These are phyloP conservation scores for Ananas comosus DNA, from an alignment of 176 grass and related monocot genomes.

Conservation along the genomic window DNA sequence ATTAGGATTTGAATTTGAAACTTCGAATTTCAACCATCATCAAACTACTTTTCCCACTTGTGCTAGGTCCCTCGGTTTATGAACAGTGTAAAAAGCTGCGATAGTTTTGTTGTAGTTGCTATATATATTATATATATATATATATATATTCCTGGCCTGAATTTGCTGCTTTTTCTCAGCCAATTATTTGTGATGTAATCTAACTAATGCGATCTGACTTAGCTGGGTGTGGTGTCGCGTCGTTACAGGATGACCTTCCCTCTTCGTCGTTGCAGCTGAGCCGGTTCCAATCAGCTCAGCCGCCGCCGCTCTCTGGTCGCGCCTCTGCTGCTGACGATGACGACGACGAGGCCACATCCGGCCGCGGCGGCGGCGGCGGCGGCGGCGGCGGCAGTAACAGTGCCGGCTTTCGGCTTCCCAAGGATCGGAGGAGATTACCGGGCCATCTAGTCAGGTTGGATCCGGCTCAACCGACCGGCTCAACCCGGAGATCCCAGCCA, in stretches of 20 bases:
- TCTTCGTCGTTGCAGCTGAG: neutral
- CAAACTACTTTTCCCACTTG: too few species aligned
- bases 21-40: too few species aligned
- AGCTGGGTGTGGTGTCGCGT: neutral
- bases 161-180: neutral
- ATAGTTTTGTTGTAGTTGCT: too few species aligned
- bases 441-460: neutral
- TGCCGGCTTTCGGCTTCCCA: neutral
- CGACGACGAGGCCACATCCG: conserved; percentile 1
- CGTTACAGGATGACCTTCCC: neutral
- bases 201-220: neutral
- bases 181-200: neutral
- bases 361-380: too few species aligned
- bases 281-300: neutral
- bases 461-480: neutral
- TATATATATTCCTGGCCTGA: too few species aligned
- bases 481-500: neutral
- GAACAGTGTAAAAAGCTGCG: too few species aligned
- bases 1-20: too few species aligned
- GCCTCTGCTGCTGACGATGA: neutral
- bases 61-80: too few species aligned
- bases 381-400: too few species aligned
- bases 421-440: neutral
- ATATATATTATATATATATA: too few species aligned
- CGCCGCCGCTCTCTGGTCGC: neutral